Evolutionary conservation across 257 asterid genomes (phyloP).

Genomic region (Nicotiana sylvestris): DNA sequence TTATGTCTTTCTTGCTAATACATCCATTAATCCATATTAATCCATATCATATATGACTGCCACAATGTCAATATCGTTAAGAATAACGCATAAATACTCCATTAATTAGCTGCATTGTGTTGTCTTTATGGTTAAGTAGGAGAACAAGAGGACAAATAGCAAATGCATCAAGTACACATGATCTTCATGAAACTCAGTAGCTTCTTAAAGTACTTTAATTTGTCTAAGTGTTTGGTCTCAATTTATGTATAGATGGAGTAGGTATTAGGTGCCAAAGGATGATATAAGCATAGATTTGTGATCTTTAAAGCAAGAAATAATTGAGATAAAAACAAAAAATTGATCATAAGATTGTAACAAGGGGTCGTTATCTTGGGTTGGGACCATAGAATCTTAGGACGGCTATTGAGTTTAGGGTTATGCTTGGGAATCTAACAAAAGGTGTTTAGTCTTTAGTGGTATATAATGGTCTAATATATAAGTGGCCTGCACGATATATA

Average conservation of each 20-base stretch:
- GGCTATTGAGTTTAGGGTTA: conserved; percentile 53
- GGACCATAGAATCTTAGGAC: conserved; percentile 76
- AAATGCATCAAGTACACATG: neutral
- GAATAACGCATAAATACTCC: neutral
- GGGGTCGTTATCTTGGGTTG: conserved; percentile 43
- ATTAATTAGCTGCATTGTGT: neutral
- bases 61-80: conserved; percentile 4
- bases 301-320: neutral
- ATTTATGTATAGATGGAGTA: conserved; percentile 40
- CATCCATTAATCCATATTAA: neutral
- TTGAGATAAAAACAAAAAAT: neutral
- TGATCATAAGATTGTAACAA: neutral
- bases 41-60: neutral
- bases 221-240: neutral
- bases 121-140: conserved; percentile 19
- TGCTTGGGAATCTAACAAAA: conserved; percentile 49
- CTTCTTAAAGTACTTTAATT: neutral
- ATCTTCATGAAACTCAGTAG: conserved; percentile 10
- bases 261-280: conserved; percentile 42
- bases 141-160: conserved; percentile 17
- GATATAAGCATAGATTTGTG: conserved; percentile 25
- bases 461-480: conserved; percentile 15
- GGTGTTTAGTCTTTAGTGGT: conserved; percentile 44
- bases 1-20: neutral
- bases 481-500: conserved; percentile 42